phyloP scores from a whole-genome alignment of 192 early-diverging fungal genomes.

The Bifiguratus adelaidae region DNA sequence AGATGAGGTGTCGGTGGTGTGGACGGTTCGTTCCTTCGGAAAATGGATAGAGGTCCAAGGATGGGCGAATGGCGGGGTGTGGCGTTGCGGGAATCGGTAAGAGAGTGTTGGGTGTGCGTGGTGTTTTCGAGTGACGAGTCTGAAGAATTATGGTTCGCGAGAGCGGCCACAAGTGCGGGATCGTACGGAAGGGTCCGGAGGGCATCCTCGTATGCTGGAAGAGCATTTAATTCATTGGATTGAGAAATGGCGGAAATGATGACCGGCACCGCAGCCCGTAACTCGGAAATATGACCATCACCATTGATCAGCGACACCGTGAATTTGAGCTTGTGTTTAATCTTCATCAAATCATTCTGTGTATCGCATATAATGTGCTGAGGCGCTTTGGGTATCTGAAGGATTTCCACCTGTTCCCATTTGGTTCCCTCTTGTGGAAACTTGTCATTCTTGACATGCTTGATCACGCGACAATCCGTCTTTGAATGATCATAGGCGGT shows the following conservation, averaged over 20 bases:
- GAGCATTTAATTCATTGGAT: conserved; percentile 6
- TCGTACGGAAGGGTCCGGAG: conserved; percentile 21
- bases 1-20: too few relatives aligned
- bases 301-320: conserved; percentile 10
- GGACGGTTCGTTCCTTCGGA: too few relatives aligned
- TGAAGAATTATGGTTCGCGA: not conserved
- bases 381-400: conserved; percentile 7
- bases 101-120: too few relatives aligned
- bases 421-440: not conserved
- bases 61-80: too few relatives aligned
- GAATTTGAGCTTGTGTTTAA: conserved; percentile 22
- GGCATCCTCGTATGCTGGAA: conserved; percentile 17
- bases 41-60: too few relatives aligned
- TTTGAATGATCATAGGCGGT: conserved; percentile 6
- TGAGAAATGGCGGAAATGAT: conserved; percentile 14
- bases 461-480: conserved; percentile 1
- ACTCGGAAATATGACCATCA: conserved; percentile 26
- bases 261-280: conserved; percentile 17
- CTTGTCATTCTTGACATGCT: not conserved
- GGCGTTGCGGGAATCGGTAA: too few relatives aligned
- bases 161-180: conserved; percentile 1
- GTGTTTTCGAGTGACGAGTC: too few relatives aligned
- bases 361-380: conserved; percentile 14
- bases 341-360: conserved; percentile 12
- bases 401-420: conserved; percentile 12